Base-by-base conservation (phyloP, 495 filamentous ascomycete genomes). In the Penicillium samsonianum region DNA sequence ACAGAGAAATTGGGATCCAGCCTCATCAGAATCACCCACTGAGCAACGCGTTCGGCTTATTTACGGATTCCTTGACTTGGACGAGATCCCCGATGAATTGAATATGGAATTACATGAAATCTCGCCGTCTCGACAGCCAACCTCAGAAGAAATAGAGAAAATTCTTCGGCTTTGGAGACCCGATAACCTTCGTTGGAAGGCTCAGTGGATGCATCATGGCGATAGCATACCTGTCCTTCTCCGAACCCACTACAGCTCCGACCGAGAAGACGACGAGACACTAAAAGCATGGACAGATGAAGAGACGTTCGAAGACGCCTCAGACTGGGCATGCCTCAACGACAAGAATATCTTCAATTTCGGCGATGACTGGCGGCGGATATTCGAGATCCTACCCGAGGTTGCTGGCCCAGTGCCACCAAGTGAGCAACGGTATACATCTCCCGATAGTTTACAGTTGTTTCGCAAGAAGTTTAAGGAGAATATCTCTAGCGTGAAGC, bases 181-280 rank as follows among this genome's bases (percentile, higher is more conserved):
- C 16, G 28, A 48, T 48, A 28, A 26, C 26, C 45, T 48, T 14
- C 45, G 45, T 33, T 4, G 19, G 19, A 31, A 33, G n/a, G 45
- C 28, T 14, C 26, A 48, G 26, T 33, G 28, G 26, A 48, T 48
- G n/a, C 28, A 33, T 33, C 20, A 14, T 25, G 45, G 17, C 45
- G 45, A 48, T 31, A 14, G 26, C 31, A 33, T 33, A 20, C 45
- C 45, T 20, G 6, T 48, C 28, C 28, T 48, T 33, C 45, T 48
- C n/a, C n/a, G n/a, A n/a, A n/a, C n/a, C n/a, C n/a, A 48, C 45
- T 48, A 48, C 9, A 48, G 45, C 28, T 20, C 45, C 17, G 19
- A 48, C 44, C 44, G 19, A 48, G 26, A 48, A 48, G 45, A 33
- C 45, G 45, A 48, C 26, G 45, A 48, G 45, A 47, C 44, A 47